phyloP scores from a whole-genome alignment of 140 eudicot species.

The Oenanthe javanica region DNA sequence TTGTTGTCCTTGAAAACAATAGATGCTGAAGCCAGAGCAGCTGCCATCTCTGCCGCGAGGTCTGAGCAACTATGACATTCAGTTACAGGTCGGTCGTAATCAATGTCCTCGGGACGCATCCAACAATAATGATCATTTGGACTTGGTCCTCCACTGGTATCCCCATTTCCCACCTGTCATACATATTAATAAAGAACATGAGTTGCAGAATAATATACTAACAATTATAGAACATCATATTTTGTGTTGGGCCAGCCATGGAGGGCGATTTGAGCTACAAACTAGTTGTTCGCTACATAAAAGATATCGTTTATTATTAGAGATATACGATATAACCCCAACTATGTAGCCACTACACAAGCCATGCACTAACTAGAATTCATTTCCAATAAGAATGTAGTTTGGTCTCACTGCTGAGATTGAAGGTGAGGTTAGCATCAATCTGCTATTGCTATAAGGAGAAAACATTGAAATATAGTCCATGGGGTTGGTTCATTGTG shows the following conservation, averaged over 20 bases:
- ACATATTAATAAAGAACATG: constrained; percentile 5
- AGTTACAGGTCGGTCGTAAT: constrained; percentile 69
- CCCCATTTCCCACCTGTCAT: constrained; percentile 78
- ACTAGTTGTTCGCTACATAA: not conserved
- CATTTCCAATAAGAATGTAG: not conserved
- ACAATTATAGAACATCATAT: not conserved
- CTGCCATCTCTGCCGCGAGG: constrained; percentile 98
- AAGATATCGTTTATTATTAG: not conserved
- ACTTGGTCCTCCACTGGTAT: constrained; percentile 61
- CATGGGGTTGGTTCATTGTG: not conserved
- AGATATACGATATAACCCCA: not conserved
- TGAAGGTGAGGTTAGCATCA: not conserved
- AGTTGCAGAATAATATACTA: not conserved
- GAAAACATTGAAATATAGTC: not conserved
- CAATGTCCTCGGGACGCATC: constrained; percentile 94
- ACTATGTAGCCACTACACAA: not conserved
- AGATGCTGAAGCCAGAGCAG: constrained; percentile 92
- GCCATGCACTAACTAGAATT: not conserved
- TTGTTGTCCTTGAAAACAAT: constrained; percentile 93
- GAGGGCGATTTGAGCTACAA: not conserved
- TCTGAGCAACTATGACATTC: constrained; percentile 73
- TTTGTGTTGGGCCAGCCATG: not conserved
- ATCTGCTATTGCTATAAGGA: not conserved
- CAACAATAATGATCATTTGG: constrained; percentile 93
- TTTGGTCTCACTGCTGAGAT: not conserved